Percentiles rank a stretch among this genome's conserved stretches.
These are phyloP conservation scores for Aureobasidium leucospermi DNA, from an alignment of 2,329 filamentous ascomycete genomes.

Conservation along the genomic window DNA sequence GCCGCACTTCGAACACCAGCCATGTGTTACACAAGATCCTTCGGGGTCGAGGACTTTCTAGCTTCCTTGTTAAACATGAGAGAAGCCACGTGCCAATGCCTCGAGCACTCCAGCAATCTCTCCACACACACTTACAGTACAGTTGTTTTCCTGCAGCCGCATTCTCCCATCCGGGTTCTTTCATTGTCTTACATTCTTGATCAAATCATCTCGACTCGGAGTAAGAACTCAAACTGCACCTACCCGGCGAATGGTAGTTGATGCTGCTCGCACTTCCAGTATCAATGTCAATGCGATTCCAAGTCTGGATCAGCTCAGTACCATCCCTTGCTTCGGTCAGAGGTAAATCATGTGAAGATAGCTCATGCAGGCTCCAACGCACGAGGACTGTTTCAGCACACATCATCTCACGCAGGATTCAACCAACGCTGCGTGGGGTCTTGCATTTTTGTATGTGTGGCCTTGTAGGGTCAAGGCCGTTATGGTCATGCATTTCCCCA, in stretches of 20 bases:
- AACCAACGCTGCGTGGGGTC: conserved; percentile 7
- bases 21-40: conserved; percentile 11
- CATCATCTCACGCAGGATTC: conserved; percentile 12
- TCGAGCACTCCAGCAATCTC: background rate
- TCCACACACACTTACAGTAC: background rate
- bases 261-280: background rate
- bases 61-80: background rate
- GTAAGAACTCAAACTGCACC: background rate
- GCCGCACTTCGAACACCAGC: background rate
- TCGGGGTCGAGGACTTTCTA: background rate
- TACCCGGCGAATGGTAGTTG: background rate
- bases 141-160: background rate
- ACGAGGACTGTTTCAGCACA: conserved; percentile 10
- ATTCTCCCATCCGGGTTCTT: conserved; percentile 1
- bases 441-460: conserved; percentile 5
- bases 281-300: background rate
- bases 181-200: conserved; percentile 12
- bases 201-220: background rate
- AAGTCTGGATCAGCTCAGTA: conserved; percentile 1
- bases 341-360: background rate
- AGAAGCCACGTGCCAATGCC: conserved; percentile 1
- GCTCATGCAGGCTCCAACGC: conserved; percentile 12
- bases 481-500: conserved; percentile 8
- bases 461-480: conserved; percentile 8
- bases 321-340: conserved; percentile 9